These are phyloP conservation scores for Casuarina cunninghamiana DNA, from an alignment of 306 rosid genomes.

Conservation along the genomic window DNA sequence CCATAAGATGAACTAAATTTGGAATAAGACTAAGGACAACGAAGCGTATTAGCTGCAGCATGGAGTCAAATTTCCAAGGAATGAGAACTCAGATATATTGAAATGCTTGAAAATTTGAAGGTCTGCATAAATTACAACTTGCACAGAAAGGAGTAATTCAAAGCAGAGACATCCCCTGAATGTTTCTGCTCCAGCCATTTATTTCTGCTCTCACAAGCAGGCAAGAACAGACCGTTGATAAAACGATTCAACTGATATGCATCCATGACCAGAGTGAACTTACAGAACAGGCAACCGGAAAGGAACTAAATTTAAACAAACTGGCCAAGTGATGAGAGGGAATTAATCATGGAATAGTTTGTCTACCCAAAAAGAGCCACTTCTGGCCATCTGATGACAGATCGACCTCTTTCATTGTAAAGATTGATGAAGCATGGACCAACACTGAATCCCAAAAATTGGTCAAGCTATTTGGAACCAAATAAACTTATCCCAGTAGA, in stretches of 20 bases:
- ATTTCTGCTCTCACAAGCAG: conserved; percentile 4
- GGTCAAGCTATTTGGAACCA: not conserved
- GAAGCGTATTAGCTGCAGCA: not conserved
- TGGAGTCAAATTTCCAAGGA: not conserved
- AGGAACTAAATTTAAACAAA: not conserved
- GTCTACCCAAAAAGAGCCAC: not conserved
- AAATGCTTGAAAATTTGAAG: not conserved
- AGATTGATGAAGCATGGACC: not conserved
- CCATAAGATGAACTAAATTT: not conserved
- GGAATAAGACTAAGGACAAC: not conserved
- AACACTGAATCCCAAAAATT: not conserved
- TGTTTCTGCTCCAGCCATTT: conserved; percentile 13
- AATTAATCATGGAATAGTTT: not conserved
- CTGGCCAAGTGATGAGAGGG: not conserved
- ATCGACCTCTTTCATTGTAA: not conserved
- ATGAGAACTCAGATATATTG: not conserved
- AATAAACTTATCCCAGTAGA: not conserved
- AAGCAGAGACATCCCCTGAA: not conserved
- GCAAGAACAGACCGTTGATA: not conserved
- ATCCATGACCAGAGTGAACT: not conserved
- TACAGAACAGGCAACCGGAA: not conserved
- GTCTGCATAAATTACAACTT: not conserved
- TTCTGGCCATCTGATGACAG: not conserved
- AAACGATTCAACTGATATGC: not conserved
- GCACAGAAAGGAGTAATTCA: not conserved